Evolutionary conservation across 345 rosid species (phyloP).

Genomic region (Brassica rapa): DNA sequence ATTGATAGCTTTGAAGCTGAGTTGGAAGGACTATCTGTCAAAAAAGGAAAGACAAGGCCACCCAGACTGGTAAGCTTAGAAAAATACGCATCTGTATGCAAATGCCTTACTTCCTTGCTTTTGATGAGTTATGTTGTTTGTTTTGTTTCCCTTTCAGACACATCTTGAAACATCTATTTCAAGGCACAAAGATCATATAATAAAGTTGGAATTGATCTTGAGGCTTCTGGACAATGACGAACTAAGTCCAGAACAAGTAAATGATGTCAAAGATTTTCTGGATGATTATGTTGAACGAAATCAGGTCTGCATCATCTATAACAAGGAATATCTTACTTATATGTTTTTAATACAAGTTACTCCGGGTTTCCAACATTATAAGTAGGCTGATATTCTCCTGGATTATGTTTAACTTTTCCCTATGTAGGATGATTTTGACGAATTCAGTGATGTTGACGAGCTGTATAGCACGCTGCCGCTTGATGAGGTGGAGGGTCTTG

Average conservation of each 20-base stretch:
- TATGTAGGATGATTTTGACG: slow-evolving; percentile 89
- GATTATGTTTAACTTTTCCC: slow-evolving; percentile 13
- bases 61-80: slow-evolving; percentile 80
- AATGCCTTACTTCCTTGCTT: background rate
- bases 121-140: slow-evolving; percentile 24
- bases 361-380: slow-evolving; percentile 17
- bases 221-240: slow-evolving; percentile 98
- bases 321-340: slow-evolving; percentile 15
- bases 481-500: slow-evolving; percentile 95
- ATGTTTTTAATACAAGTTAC: background rate
- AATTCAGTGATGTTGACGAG: slow-evolving; percentile 88
- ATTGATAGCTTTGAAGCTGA: slow-evolving; percentile 97
- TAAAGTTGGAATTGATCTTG: slow-evolving; percentile 89
- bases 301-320: slow-evolving; percentile 57
- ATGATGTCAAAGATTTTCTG: slow-evolving; percentile 91
- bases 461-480: slow-evolving; percentile 77
- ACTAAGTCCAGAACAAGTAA: slow-evolving; percentile 97
- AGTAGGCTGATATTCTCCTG: slow-evolving; percentile 21
- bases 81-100: slow-evolving; percentile 23
- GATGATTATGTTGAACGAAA: slow-evolving; percentile 98
- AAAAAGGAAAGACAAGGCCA: slow-evolving; percentile 97
- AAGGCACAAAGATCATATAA: slow-evolving; percentile 94
- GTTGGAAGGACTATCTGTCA: slow-evolving; percentile 89
- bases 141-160: slow-evolving; percentile 50
- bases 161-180: slow-evolving; percentile 94